Base-by-base conservation (phyloP, 2,329 filamentous ascomycete genomes). In the Aspergillus puulaauensis region DNA sequence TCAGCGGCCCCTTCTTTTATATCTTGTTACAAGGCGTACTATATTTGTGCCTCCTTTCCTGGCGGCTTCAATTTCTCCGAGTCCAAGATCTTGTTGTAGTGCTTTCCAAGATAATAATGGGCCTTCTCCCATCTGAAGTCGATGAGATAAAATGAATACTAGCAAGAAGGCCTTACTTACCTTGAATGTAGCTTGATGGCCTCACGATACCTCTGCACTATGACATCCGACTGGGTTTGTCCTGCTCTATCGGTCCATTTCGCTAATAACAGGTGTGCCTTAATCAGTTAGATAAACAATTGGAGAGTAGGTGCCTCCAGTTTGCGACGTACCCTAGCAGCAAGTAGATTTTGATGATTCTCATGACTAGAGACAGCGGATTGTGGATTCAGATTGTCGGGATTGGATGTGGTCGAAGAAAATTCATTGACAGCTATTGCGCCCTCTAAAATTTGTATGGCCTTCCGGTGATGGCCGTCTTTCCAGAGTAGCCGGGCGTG, bases 201-300 rank as follows among this genome's bases (percentile, higher is more conserved):
- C 64, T 89, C 85, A 61, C 92, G 88, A 67, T 97, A 99, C 69
- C 91, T 90, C 54, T 87, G 83, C 46, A 91, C 86, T 62, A 98
- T 83, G 4, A 90, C 86, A 45, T 86, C 83, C 4, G 91, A 90
- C 68, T 96, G 90, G 2, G 92, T 96, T 73, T 98, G 93, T 5
- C 95, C 95, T n/a, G 93, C 90, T 56, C 84, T 88, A 70, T 98
- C 96, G 27, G 97, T 87, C 96, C 96, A 99, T 72, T 97, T 98
- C 12, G 95, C 95, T 24, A 97, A 84, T 37, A 98, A 81, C 8
- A 99, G 81, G 69, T 96, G 88, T 23, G 95, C 93, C 72, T 91
- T 47, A 39, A 33, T 9, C 43, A 14, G 53, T 58, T 53, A 65
- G 63, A 43, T n/a, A 37, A 35, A 21, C 17, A n/a, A 14, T 7